Conservation (phyloP, 345 rosid species). For the Xanthoceras sorbifolium region DNA sequence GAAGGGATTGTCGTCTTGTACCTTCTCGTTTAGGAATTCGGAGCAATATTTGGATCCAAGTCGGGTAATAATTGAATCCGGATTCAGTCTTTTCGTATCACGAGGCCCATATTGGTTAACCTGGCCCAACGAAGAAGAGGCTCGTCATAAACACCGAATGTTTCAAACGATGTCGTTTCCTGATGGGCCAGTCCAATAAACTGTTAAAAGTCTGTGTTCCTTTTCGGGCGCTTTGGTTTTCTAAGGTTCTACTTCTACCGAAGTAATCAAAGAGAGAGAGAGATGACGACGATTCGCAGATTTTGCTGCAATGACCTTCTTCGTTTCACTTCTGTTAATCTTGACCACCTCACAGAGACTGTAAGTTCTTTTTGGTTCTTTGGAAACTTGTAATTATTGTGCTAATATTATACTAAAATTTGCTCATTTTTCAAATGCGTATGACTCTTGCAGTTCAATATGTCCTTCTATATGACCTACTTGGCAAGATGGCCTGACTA, state of each 20-base stretch:
- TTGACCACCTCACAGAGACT: slow-evolving; percentile 96
- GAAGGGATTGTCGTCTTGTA: not conserved
- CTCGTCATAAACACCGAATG: no score
- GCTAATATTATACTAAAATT: not conserved
- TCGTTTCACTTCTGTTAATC: slow-evolving; percentile 75
- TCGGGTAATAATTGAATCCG: not conserved
- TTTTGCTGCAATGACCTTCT: slow-evolving; percentile 96
- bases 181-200: not conserved
- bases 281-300: slow-evolving; percentile 88
- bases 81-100: not conserved
- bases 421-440: not conserved
- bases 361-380: slow-evolving; percentile 29
- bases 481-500: slow-evolving; percentile 97
- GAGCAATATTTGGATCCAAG: not conserved
- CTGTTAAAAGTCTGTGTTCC: not conserved
- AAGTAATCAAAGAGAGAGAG: no score
- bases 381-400: not conserved
- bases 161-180: not conserved
- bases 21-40: not conserved
- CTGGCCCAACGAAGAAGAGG: not conserved
- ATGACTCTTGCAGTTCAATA: slow-evolving; percentile 62
- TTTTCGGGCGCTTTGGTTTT: not conserved
- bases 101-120: not conserved
- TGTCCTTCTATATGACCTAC: slow-evolving; percentile 97
- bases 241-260: not conserved